Percentiles rank a stretch among this genome's conserved stretches.
phyloP scores from a whole-genome alignment of 1,139 yeast genomes.

The Yamadazyma dendronema region DNA sequence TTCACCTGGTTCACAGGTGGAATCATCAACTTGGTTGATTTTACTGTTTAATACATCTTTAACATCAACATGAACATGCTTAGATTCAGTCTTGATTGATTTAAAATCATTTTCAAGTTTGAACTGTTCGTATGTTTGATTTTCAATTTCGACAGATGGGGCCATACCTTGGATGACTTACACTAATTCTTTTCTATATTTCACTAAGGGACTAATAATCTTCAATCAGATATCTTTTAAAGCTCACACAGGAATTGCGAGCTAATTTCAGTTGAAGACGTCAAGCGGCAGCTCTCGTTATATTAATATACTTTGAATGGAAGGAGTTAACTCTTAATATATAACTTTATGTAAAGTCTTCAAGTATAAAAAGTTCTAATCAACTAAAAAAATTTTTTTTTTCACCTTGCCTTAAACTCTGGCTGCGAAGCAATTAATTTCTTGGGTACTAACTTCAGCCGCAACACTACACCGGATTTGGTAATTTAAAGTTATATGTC shows the following conservation, averaged over 20 bases:
- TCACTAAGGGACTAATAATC: constrained; percentile 12
- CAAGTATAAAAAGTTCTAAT: constrained; percentile 1
- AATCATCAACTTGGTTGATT: constrained; percentile 50
- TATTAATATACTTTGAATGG: constrained; percentile 1
- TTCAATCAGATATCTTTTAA: not conserved
- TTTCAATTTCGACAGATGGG: constrained; percentile 22
- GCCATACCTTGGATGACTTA: constrained; percentile 23
- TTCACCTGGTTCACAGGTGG: constrained; percentile 69
- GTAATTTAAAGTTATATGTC: constrained; percentile 21
- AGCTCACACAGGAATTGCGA: constrained; percentile 34
- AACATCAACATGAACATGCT: constrained; percentile 17
- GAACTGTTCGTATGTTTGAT: constrained; percentile 11
- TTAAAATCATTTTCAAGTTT: constrained; percentile 2
- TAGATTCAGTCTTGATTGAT: not conserved
- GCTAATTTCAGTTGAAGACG: constrained; percentile 26
- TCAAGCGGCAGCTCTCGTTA: constrained; percentile 55
- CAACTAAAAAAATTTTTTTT: constrained; percentile 2
- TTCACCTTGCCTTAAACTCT: not conserved
- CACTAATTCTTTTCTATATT: constrained; percentile 3
- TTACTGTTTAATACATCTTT: constrained; percentile 43
- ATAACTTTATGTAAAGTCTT: constrained; percentile 1
- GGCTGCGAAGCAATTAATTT: constrained; percentile 4
- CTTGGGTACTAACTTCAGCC: not conserved
- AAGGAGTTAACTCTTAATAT: constrained; percentile 5
- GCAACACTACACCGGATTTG: not conserved